Evolutionary conservation across 331 rosid genomes (phyloP).

Genomic region (Pyrus hybrid): DNA sequence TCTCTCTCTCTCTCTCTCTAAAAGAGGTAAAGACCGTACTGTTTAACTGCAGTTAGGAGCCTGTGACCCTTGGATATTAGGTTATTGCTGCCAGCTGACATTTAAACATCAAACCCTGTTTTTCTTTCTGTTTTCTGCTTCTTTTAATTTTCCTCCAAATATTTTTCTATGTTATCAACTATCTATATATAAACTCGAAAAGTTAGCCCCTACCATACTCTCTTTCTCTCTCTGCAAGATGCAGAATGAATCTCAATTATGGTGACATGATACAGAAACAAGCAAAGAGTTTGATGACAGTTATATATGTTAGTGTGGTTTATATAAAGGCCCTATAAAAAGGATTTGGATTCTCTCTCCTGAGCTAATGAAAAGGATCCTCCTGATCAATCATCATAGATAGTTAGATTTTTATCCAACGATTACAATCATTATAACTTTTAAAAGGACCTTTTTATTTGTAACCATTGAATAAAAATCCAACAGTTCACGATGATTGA

Average conservation of each 20-base stretch:
- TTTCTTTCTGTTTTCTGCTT: background rate
- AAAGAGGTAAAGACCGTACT: background rate
- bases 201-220: background rate
- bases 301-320: background rate
- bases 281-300: background rate
- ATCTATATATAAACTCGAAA: background rate
- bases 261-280: background rate
- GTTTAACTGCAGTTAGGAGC: slow-evolving; percentile 33
- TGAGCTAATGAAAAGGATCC: too few species aligned
- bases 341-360: too few species aligned
- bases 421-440: too few species aligned
- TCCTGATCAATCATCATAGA: too few species aligned
- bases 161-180: background rate
- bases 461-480: too few species aligned
- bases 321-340: background rate
- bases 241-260: too few species aligned
- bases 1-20: background rate
- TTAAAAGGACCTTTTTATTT: too few species aligned
- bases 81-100: background rate
- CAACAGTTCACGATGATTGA: too few species aligned
- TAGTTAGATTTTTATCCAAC: too few species aligned
- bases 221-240: background rate
- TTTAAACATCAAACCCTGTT: background rate
- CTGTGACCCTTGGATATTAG: slow-evolving; percentile 12
- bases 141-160: background rate